These are phyloP conservation scores for Aspergillus avenaceus DNA, from an alignment of 495 filamentous ascomycete genomes.

Conservation along the genomic window DNA sequence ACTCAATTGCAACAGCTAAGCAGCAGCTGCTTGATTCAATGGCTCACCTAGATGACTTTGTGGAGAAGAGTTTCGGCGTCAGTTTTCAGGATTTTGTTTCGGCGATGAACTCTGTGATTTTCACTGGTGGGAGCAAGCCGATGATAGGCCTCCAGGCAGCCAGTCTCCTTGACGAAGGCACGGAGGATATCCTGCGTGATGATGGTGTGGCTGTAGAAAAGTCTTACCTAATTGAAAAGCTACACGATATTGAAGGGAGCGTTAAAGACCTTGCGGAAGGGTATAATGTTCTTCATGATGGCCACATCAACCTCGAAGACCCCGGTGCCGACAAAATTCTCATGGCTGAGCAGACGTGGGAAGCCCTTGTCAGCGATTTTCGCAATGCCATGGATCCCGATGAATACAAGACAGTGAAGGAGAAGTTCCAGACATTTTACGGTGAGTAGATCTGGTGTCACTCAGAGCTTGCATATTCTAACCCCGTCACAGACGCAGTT, in stretches of 20 bases:
- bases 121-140: neutral
- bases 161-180: neutral
- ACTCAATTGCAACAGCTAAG: neutral
- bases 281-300: neutral
- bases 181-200: neutral
- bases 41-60: neutral
- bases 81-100: neutral
- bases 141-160: neutral
- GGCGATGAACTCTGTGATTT: neutral
- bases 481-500: neutral
- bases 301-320: neutral
- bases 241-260: neutral
- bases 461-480: neutral
- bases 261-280: neutral
- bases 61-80: neutral
- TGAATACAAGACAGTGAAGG: neutral
- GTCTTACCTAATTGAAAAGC: neutral
- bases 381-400: neutral
- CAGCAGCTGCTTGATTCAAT: neutral
- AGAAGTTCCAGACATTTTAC: neutral
- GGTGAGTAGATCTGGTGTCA: neutral
- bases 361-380: neutral
- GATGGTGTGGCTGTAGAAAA: neutral
- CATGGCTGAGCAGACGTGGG: neutral
- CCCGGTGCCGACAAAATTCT: neutral